A percentile compares a stretch with the other conserved stretches of the same genome.
Evolutionary conservation across 257 asterid genomes (phyloP).

Genomic region (Coffea eugenioides): DNA sequence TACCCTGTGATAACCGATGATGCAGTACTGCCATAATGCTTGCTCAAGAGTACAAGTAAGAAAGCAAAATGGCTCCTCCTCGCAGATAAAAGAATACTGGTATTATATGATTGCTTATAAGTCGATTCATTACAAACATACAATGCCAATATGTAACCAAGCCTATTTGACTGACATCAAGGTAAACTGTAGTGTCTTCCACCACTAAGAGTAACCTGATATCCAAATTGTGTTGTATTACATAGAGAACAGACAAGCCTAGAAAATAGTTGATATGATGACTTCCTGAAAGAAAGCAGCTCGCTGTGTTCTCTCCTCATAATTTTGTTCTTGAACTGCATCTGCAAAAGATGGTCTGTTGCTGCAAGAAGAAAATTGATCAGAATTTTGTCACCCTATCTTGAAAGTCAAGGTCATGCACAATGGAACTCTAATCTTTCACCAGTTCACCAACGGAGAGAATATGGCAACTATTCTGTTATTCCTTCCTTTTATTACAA

Average conservation of each 20-base stretch:
- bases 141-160: background rate
- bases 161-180: background rate
- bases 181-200: background rate
- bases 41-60: too few relatives aligned
- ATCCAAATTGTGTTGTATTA: background rate
- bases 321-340: conserved; percentile 27
- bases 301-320: conserved; percentile 40
- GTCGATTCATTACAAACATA: background rate
- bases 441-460: too few relatives aligned
- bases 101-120: background rate
- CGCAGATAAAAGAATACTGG: background rate
- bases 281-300: conserved; percentile 54
- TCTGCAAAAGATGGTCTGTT: conserved; percentile 22
- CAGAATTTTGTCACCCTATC: background rate
- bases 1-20: too few relatives aligned
- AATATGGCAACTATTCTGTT: too few relatives aligned
- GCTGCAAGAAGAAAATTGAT: background rate
- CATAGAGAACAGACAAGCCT: background rate
- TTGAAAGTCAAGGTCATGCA: background rate
- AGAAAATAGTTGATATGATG: conserved; percentile 38
- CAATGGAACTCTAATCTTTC: background rate
- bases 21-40: too few relatives aligned
- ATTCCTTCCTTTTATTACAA: background rate
- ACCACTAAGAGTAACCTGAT: background rate
- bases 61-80: background rate